Base-by-base conservation (phyloP, 1,284 basidiomycete species). In the Anthracocystis setariae region DNA sequence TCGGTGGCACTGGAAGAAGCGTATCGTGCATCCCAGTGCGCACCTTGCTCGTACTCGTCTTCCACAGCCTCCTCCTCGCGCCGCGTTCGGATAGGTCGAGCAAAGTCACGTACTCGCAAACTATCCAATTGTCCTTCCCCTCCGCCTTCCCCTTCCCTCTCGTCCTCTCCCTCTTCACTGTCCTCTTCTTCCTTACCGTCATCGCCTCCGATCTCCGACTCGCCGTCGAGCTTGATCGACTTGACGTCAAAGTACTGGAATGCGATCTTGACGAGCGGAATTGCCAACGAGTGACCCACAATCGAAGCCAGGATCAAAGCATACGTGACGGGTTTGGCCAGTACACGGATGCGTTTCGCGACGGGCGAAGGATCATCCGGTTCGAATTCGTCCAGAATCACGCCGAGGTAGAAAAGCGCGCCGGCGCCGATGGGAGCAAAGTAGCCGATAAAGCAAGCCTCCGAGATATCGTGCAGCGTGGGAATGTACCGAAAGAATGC, bases 371-470 rank as follows among this genome's bases (percentile, higher is more conserved):
- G 46, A 25, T 71, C 71, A 5, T 71, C 52, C 2, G 54, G 49
- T 52, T 66, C 60, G 60, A 76, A 74, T 48, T 74, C 71, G 47
- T 76, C 50, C 21, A 78, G 43, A 27, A 73, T 72, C 18, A 71
- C 55, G 18, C 63, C 64, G 9, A 71, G 57, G 39, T 78, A 79
- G 57, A 74, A 78, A 20, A 74, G 52, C 12, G 77, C 73, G 18
- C 84, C 84, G 4, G 85, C 85, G 13, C 85, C 85, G 59, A 83
- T 84, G 0, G 84, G 84, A 1, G 83, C 84, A 68, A 84, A 84
- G 69, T 81, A 84, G 5, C 83, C 83, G n/a, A 81, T 59, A 46
- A 84, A 84, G 48, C 78, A 46, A 0, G 80, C 80, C 43, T 84
- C 78, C 29, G 72, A 60, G 13, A 64, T 32, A 15, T 76, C 76